phyloP scores from a whole-genome alignment of 768 basidiomycete species.

The Russula vinacea region DNA sequence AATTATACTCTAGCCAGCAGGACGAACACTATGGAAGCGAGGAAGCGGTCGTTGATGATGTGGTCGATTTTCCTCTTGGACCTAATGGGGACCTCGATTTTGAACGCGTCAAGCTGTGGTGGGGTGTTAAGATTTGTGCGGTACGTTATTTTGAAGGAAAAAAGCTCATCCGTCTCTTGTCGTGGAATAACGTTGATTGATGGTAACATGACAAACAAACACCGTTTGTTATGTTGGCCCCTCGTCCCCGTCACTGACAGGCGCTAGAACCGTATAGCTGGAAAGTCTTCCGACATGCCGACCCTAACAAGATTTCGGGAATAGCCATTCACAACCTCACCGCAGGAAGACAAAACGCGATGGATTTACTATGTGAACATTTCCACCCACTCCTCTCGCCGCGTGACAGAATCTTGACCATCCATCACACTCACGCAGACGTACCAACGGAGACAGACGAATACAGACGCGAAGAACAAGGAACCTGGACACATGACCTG shows the following conservation, averaged over 20 bases:
- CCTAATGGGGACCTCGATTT: conserved; percentile 26
- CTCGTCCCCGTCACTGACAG: neutral
- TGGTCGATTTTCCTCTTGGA: conserved; percentile 26
- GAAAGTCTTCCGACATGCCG: conserved; percentile 14
- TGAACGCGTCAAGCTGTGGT: conserved; percentile 23
- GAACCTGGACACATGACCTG: conserved; percentile 20
- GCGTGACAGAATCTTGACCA: neutral
- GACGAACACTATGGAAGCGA: neutral
- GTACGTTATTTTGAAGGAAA: conserved; percentile 10
- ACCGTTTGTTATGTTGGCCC: neutral
- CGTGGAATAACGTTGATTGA: neutral
- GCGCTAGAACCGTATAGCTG: conserved; percentile 25
- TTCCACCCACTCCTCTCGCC: too few relatives aligned
- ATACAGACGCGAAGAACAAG: conserved; percentile 20
- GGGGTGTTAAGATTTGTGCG: conserved; percentile 19
- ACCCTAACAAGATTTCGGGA: conserved; percentile 17
- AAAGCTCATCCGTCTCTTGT: neutral
- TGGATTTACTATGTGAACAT: conserved; percentile 11
- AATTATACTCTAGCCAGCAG: conserved; percentile 18
- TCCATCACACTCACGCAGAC: neutral
- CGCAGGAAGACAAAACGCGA: conserved; percentile 13
- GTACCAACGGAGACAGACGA: conserved; percentile 8
- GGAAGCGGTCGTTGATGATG: conserved; percentile 19
- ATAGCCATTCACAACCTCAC: conserved; percentile 24
- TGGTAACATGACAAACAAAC: neutral